These are phyloP conservation scores for Mycena chlorophos DNA, from an alignment of 768 basidiomycete species.

Conservation along the genomic window DNA sequence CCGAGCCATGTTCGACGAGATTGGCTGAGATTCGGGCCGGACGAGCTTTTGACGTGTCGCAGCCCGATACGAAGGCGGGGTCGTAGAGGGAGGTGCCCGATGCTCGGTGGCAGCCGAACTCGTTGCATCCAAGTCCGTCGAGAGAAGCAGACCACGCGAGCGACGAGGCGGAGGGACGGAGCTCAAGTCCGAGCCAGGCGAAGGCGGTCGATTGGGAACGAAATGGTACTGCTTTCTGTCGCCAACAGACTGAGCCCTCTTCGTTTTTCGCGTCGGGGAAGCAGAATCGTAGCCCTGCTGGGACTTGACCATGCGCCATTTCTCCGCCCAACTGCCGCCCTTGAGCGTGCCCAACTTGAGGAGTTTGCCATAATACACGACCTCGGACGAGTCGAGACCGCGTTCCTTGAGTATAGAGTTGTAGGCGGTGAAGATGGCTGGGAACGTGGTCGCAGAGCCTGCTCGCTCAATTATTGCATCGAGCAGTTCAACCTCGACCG, in stretches of 20 bases:
- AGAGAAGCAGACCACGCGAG: slow-evolving; percentile 10
- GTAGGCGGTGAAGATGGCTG: slow-evolving; percentile 83
- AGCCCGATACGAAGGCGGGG: slow-evolving; percentile 52
- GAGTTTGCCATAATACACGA: slow-evolving; percentile 78
- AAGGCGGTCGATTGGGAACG: slow-evolving; percentile 23
- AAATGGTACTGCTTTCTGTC: no score
- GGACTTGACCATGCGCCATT: slow-evolving; percentile 73
- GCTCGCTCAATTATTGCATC: slow-evolving; percentile 75
- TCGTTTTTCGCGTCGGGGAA: slow-evolving; percentile 13
- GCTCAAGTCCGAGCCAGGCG: slow-evolving; percentile 32
- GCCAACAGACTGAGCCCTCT: not conserved
- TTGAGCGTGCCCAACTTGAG: slow-evolving; percentile 81
- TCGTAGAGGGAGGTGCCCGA: slow-evolving; percentile 38
- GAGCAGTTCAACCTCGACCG: slow-evolving; percentile 65
- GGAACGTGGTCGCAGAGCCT: slow-evolving; percentile 70
- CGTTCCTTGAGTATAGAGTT: slow-evolving; percentile 74
- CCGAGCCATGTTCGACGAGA: slow-evolving; percentile 22
- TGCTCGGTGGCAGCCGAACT: slow-evolving; percentile 34
- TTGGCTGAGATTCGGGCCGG: slow-evolving; percentile 16
- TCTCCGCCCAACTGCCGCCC: slow-evolving; percentile 77
- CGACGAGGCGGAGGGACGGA: slow-evolving; percentile 8
- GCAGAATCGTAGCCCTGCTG: slow-evolving; percentile 44
- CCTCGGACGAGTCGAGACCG: slow-evolving; percentile 77
- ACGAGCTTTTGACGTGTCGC: slow-evolving; percentile 31
- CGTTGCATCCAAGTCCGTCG: slow-evolving; percentile 4